phyloP scores from a whole-genome alignment of 352 stramenopile species.

The Phytophthora pluvialis region DNA sequence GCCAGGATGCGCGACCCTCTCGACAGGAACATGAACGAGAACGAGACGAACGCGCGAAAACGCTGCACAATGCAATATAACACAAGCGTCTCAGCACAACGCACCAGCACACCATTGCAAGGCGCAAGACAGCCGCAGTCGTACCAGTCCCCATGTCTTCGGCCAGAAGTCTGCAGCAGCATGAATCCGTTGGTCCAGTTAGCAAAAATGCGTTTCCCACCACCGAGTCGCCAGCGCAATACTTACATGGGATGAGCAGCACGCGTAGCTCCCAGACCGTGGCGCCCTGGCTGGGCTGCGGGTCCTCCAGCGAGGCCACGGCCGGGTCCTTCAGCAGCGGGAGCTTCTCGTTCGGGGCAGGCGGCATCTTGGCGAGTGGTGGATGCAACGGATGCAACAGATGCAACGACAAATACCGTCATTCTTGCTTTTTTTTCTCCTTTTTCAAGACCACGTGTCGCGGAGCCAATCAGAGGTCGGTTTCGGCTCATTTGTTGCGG shows the following conservation, averaged over 20 bases:
- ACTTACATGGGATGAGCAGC: slow-evolving; percentile 73
- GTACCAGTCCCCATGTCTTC: slow-evolving; percentile 67
- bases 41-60: slow-evolving; percentile 63
- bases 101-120: neutral
- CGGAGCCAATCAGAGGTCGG: slow-evolving; percentile 26
- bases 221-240: neutral
- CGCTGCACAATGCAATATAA: slow-evolving; percentile 33
- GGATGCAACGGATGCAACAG: neutral
- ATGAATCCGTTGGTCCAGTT: slow-evolving; percentile 12
- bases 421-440: slow-evolving; percentile 30
- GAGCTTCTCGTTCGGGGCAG: slow-evolving; percentile 42
- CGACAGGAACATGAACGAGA: slow-evolving; percentile 75
- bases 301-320: slow-evolving; percentile 34
- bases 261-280: slow-evolving; percentile 69
- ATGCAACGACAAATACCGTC: slow-evolving; percentile 23
- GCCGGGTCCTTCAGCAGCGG: slow-evolving; percentile 37
- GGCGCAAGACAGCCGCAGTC: neutral
- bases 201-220: slow-evolving; percentile 5
- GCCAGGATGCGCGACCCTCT: slow-evolving; percentile 70
- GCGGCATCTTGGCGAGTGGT: slow-evolving; percentile 36
- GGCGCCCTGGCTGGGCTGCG: slow-evolving; percentile 31
- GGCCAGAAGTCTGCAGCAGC: slow-evolving; percentile 71
- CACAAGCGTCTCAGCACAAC: neutral
- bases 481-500: slow-evolving; percentile 12
- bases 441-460: slow-evolving; percentile 24